Base-by-base conservation (phyloP, 148 eudicot species). In the Simmondsia chinensis region DNA sequence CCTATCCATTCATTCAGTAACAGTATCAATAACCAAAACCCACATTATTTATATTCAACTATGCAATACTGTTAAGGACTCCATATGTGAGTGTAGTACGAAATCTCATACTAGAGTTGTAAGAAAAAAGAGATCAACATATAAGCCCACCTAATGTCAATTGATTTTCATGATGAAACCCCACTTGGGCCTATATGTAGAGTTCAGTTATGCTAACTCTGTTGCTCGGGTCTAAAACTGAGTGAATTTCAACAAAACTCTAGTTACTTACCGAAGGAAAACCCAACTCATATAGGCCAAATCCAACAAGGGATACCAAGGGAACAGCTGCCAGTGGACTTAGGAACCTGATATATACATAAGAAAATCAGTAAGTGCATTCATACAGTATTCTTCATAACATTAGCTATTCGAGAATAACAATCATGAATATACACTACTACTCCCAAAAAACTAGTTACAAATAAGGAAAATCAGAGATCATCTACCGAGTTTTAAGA, bases 271-370 rank as follows among this genome's bases (percentile, higher is more conserved):
- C 97, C 78, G 69, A 64, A 30, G 97, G 97, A 66, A 91, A 91
- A 14, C 97, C 95, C 33, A 73, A 50, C 48, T 80, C 83, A 25
- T 85, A 85, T 19, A 91, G 66, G 15, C 97, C 97, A 56, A 75
- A 82, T 14, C 97, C 97, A 9, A 76, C 28, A 4, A 91, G 63
- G 28, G 94, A 65, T 12, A 91, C 88, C 66, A 91, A 56, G 39
- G 97, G 97, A 68, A 66, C 76, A 17, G 75, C 74, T 26, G 94
- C 72, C 18, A 91, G 68, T 29, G 97, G 97, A 63, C 95, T 81
- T 59, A 85, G 34, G 54, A 69, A 82, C 81, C 95, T 89, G 57
- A 46, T 4, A 32, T 35, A 38, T 12, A 6, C 20, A 57, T 22
- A 24, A 47, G n/a, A 29, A 26, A 33, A 25, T 48, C 13, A 7